Percentiles rank a stretch among this genome's conserved stretches.
These are phyloP conservation scores for Chondrostereum purpureum DNA, from an alignment of 1,284 basidiomycete species.

Conservation along the genomic window DNA sequence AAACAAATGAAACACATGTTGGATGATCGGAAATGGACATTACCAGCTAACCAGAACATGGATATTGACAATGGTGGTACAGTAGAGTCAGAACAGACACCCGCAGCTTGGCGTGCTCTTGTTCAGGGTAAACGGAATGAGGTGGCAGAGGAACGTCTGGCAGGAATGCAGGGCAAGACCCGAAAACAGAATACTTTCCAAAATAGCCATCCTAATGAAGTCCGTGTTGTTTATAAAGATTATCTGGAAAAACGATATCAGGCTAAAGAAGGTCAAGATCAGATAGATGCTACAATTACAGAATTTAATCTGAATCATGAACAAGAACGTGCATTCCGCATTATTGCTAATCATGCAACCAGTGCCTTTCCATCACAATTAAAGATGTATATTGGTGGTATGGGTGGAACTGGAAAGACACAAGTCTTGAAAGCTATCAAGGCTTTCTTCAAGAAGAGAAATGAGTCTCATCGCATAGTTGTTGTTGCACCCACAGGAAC, in stretches of 20 bases:
- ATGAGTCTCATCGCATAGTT: no score
- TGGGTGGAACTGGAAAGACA: constrained; percentile 32
- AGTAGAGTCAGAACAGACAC: no score
- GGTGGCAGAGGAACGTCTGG: neutral
- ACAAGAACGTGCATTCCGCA: constrained; percentile 27
- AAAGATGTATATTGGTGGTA: constrained; percentile 30
- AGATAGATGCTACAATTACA: neutral
- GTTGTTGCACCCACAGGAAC: constrained; percentile 31
- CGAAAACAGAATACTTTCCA: neutral
- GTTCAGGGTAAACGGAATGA: no score
- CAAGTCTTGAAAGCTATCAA: constrained; percentile 24
- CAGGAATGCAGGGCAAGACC: neutral
- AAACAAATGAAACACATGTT: no score
- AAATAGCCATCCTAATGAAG: neutral
- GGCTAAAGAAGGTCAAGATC: neutral
- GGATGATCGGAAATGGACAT: no score
- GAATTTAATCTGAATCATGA: constrained; percentile 20
- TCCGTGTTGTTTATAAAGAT: neutral
- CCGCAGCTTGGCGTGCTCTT: no score
- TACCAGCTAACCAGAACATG: no score
- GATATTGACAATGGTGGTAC: no score
- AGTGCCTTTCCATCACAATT: constrained; percentile 16
- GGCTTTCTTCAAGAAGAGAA: constrained; percentile 20
- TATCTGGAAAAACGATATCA: neutral
- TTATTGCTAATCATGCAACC: constrained; percentile 24